Conservation (phyloP, 257 asterid species). For the Penstemon davidsonii region DNA sequence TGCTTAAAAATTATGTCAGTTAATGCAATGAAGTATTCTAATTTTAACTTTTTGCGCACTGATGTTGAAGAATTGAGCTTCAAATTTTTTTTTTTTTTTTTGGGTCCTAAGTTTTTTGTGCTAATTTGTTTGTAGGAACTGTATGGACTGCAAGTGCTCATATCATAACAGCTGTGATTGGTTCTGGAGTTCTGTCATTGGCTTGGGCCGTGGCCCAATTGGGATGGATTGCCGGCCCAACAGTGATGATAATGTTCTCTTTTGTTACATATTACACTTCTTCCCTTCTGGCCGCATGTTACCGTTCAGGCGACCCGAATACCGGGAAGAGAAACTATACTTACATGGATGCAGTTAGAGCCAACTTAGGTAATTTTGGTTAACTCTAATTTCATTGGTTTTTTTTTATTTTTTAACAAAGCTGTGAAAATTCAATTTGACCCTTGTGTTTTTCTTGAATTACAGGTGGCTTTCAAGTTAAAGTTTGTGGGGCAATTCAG, state of each 20-base stretch:
- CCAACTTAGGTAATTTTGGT: slow-evolving; percentile 38
- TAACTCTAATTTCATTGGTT: neutral
- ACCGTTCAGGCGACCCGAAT: slow-evolving; percentile 49
- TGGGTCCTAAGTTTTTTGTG: neutral
- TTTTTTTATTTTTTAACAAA: slow-evolving; percentile 1
- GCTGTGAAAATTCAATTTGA: neutral
- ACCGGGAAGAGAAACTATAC: slow-evolving; percentile 51
- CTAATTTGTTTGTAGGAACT: slow-evolving; percentile 26
- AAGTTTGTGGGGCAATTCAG: slow-evolving; percentile 89
- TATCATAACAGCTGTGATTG: slow-evolving; percentile 53
- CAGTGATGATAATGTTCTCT: slow-evolving; percentile 44
- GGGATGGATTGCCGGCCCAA: slow-evolving; percentile 57
- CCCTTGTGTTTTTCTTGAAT: slow-evolving; percentile 15
- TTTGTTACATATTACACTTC: slow-evolving; percentile 53
- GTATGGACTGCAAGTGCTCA: slow-evolving; percentile 61
- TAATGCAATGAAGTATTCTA: no score
- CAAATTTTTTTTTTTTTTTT: neutral
- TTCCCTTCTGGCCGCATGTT: slow-evolving; percentile 41
- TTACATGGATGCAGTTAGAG: slow-evolving; percentile 51
- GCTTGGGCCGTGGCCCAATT: slow-evolving; percentile 54
- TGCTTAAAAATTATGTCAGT: no score
- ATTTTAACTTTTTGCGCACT: no score
- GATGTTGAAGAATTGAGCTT: neutral
- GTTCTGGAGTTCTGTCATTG: slow-evolving; percentile 49
- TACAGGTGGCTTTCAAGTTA: slow-evolving; percentile 83